These are phyloP conservation scores for Cryptococcus sp. DNA, from an alignment of 1,284 basidiomycete genomes.

Conservation along the genomic window DNA sequence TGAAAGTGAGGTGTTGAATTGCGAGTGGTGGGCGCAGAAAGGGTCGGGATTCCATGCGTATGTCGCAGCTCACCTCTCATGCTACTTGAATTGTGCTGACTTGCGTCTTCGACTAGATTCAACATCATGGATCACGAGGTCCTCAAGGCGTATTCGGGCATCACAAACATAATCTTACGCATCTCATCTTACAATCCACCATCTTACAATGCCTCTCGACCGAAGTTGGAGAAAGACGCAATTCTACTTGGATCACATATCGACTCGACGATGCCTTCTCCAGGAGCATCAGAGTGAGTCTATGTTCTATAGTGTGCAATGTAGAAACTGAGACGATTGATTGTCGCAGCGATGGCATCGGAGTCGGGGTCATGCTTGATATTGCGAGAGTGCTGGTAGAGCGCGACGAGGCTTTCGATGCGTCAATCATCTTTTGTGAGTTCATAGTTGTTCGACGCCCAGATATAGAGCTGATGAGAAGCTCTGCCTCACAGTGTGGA, in stretches of 20 bases:
- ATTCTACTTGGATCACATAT: conserved; percentile 88
- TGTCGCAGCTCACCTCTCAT: conserved; percentile 37
- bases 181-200: conserved; percentile 60
- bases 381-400: conserved; percentile 77
- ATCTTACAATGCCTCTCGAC: conserved; percentile 58
- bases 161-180: conserved; percentile 86
- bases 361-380: conserved; percentile 91
- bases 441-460: conserved; percentile 16
- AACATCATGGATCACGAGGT: conserved; percentile 81
- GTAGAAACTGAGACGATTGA: conserved; percentile 17
- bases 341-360: conserved; percentile 65
- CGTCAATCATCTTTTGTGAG: conserved; percentile 83
- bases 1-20: conserved; percentile 64
- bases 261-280: conserved; percentile 65
- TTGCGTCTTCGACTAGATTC: conserved; percentile 59
- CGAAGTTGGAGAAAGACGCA: conserved; percentile 72
- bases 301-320: background rate
- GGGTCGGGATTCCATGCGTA: conserved; percentile 82
- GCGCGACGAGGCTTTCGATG: conserved; percentile 68
- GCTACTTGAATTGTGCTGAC: no score
- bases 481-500: conserved; percentile 71
- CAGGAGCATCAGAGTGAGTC: conserved; percentile 74
- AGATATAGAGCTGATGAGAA: background rate
- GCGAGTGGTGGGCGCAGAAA: conserved; percentile 83
- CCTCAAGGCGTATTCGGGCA: conserved; percentile 86